A percentile compares a stretch with the other conserved stretches of the same genome.
These are phyloP conservation scores for Fusarium dlaminii DNA, from an alignment of 2,329 filamentous ascomycete genomes.

Conservation along the genomic window DNA sequence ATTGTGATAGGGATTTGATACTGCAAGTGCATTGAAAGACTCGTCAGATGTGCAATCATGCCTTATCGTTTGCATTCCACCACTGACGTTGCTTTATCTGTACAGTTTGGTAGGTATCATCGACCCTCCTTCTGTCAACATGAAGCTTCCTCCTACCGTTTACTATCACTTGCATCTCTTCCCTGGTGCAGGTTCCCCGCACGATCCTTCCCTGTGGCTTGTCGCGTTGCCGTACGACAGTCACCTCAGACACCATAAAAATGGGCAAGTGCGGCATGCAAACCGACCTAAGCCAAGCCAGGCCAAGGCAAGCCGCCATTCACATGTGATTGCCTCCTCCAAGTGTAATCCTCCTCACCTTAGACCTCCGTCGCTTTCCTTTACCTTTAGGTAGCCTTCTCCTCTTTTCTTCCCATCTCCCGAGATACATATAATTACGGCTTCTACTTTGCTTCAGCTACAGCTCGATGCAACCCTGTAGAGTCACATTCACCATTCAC, in stretches of 20 bases:
- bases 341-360: neutral
- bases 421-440: neutral
- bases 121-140: neutral
- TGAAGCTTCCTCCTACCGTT: neutral
- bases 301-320: constrained; percentile 10
- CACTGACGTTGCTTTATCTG: neutral
- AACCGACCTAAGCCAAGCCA: constrained; percentile 10
- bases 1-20: neutral
- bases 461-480: constrained; percentile 10
- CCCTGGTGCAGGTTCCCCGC: constrained; percentile 23
- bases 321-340: constrained; percentile 38
- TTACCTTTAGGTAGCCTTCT: neutral
- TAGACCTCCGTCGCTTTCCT: neutral
- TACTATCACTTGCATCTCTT: constrained; percentile 19
- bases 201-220: constrained; percentile 22
- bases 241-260: constrained; percentile 14
- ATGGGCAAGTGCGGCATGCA: constrained; percentile 2
- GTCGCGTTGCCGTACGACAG: constrained; percentile 12
- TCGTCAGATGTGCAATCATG: neutral
- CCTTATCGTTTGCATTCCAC: neutral
- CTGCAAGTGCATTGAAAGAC: neutral
- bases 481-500: constrained; percentile 13
- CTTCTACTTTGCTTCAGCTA: neutral
- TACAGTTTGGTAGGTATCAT: neutral
- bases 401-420: neutral